Base-by-base conservation (phyloP, 1,284 basidiomycete species). In the Naganishia cerealis region DNA sequence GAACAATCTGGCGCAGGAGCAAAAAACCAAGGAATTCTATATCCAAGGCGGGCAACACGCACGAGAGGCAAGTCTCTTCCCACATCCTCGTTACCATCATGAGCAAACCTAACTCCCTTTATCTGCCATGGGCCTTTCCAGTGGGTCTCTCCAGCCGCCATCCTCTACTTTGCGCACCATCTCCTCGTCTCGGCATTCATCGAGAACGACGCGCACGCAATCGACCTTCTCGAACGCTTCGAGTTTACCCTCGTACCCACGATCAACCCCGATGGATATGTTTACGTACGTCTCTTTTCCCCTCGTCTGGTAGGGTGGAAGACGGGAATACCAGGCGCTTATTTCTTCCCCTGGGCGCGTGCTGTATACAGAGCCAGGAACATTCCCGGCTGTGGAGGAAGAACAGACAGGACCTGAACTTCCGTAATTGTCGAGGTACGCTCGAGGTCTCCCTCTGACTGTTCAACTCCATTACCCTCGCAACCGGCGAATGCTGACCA, bases 231-330 rank as follows among this genome's bases (percentile, higher is more conserved):
- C 15, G 79, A 86, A 16, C 75, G 81, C 40, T 88, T 87, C 74
- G 86, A 87, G 50, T 89, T 94, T 76, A 87, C 90, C 65, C 84
- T 94, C 69, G 82, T 94, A 10, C 90, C 91, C 0, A 82, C 87
- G 0, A 86, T 90, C 6, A 94, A 94, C 74, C 90, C 90, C 7
- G 92, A 94, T 74, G 92, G 92, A 0, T 92, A 92, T 75, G 84
- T 82, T 1, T 89, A 88, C 75, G 69, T 71, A 48, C 33, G 71
- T 68, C 10, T 5, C n/a, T 24, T 33, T 42, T 18, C 21, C n/a
- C n/a, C 38, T 16, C 40, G 40, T 39, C 36, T 2, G 15, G 8
- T 29, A 9, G 2, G 16, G 36, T 16, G 5, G 33, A 15, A 58
- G 21, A 18, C 13, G 16, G 24, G 15, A 16, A 12, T 10, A 58